Evolutionary conservation across 108 stramenopile genomes (phyloP).

Genomic region (Nitzschia sp.): DNA sequence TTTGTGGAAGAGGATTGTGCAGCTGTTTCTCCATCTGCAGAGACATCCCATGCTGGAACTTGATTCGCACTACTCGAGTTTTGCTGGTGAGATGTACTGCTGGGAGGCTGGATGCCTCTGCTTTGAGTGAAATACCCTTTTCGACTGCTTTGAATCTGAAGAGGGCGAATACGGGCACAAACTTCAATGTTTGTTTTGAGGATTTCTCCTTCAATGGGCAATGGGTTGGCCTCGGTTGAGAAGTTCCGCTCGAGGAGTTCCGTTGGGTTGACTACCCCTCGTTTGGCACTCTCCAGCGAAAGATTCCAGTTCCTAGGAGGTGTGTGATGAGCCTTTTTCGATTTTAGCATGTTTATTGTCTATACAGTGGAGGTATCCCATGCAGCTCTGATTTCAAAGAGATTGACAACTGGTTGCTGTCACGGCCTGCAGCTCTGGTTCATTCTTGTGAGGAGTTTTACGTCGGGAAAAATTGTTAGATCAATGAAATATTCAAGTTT

Average conservation of each 20-base stretch:
- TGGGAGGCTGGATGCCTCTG: not conserved
- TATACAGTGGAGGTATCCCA: too few species aligned
- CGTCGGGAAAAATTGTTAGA: too few species aligned
- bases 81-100: not conserved
- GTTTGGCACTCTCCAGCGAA: not conserved
- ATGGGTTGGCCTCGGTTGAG: not conserved
- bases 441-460: too few species aligned
- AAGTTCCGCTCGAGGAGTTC: not conserved
- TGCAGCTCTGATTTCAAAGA: too few species aligned
- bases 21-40: conserved; percentile 36
- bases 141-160: conserved; percentile 12
- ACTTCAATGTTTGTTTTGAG: conserved; percentile 48
- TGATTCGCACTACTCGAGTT: not conserved
- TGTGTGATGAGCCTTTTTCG: not conserved
- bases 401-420: too few species aligned
- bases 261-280: not conserved
- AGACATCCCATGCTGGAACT: conserved; percentile 47
- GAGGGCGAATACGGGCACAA: conserved; percentile 49
- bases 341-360: not conserved
- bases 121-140: conserved; percentile 9
- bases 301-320: not conserved
- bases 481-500: too few species aligned
- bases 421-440: too few species aligned
- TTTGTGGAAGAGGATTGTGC: conserved; percentile 33
- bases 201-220: conserved; percentile 9